These are phyloP conservation scores for Penicillium sp. DNA, from an alignment of 2,329 filamentous ascomycete species.

Conservation along the genomic window DNA sequence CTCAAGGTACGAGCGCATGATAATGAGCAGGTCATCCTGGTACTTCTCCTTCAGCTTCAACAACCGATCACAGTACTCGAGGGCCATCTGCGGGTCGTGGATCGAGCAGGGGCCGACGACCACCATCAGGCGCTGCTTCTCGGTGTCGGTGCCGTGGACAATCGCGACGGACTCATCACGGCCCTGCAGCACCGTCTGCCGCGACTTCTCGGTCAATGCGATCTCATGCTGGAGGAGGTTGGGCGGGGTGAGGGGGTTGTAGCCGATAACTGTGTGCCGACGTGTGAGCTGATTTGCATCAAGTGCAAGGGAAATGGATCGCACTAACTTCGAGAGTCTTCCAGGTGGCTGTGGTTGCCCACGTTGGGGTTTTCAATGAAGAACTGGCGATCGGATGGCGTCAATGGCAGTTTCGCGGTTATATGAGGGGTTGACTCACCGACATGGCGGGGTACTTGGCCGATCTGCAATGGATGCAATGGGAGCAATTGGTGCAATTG, in stretches of 20 bases:
- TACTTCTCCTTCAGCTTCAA: slow-evolving; percentile 80
- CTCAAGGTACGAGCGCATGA: slow-evolving; percentile 98
- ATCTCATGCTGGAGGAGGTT: slow-evolving; percentile 96
- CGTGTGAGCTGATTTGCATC: slow-evolving; percentile 3
- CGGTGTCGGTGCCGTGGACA: slow-evolving; percentile 55
- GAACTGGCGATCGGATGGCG: slow-evolving; percentile 50
- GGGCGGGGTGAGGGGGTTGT: slow-evolving; percentile 88
- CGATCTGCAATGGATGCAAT: not conserved
- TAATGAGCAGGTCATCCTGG: slow-evolving; percentile 81
- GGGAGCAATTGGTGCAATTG: slow-evolving; percentile 7
- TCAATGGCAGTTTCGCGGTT: slow-evolving; percentile 5
- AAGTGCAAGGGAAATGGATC: not conserved
- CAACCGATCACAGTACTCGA: slow-evolving; percentile 87
- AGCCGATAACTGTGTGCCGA: slow-evolving; percentile 63
- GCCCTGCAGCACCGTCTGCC: slow-evolving; percentile 53
- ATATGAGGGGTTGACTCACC: slow-evolving; percentile 27
- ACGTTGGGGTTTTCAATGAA: slow-evolving; percentile 75
- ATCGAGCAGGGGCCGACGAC: slow-evolving; percentile 95
- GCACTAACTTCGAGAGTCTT: slow-evolving; percentile 77
- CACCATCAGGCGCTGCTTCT: slow-evolving; percentile 60
- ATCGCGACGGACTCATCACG: slow-evolving; percentile 59
- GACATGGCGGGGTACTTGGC: slow-evolving; percentile 30
- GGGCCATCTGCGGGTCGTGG: slow-evolving; percentile 83
- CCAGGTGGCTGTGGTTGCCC: slow-evolving; percentile 66
- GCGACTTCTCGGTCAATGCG: slow-evolving; percentile 44